Evolutionary conservation across 352 stramenopile species (phyloP), one percentile per base, ranked within the genome.

Genomic region (Pythium pectinolyticum): DNA sequence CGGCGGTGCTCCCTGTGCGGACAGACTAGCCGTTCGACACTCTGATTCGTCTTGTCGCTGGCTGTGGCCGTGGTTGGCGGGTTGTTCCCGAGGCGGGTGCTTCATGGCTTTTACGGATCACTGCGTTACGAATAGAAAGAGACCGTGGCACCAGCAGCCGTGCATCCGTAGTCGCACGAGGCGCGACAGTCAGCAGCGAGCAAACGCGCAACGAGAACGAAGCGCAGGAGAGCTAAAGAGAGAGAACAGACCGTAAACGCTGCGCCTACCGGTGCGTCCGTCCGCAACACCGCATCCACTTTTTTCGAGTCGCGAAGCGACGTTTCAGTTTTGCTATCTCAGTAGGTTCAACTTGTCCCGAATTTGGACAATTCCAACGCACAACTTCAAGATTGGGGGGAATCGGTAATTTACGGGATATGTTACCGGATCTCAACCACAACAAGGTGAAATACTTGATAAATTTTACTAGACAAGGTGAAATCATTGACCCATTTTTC

Each of bases 321-420:
- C 61, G 61, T 63, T 37, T 32, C 7, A 22, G 9, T 31, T 60
- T 1, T 14, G 28, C 14, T 63, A 69, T 35, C 19, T 63, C 12
- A 69, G 61, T 69, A 69, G 43, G 4, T 48, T 31, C 6, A 12
- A 24, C 20, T n/a, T n/a, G n/a, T n/a, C n/a, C n/a, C n/a, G n/a
- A n/a, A n/a, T n/a, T n/a, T n/a, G n/a, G n/a, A n/a, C n/a, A n/a
- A n/a, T n/a, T n/a, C n/a, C n/a, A n/a, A n/a, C n/a, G n/a, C 37
- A 9, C 61, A 62, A 68, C 61, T 68, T 68, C 61, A 68, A 68
- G 53, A 59, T 58, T 59, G 39, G 52, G n/a, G 17, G 9, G 25
- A 2, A n/a, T n/a, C 2, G 15, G 58, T 58, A 66, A 59, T 52
- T 66, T 66, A 58, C 58, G 30, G 1, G 45, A 49, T 30, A 20